Percentiles rank a stretch among this genome's conserved stretches.
Conservation (phyloP, 73 alveolate genomes). For the Uronychia binucleata region DNA sequence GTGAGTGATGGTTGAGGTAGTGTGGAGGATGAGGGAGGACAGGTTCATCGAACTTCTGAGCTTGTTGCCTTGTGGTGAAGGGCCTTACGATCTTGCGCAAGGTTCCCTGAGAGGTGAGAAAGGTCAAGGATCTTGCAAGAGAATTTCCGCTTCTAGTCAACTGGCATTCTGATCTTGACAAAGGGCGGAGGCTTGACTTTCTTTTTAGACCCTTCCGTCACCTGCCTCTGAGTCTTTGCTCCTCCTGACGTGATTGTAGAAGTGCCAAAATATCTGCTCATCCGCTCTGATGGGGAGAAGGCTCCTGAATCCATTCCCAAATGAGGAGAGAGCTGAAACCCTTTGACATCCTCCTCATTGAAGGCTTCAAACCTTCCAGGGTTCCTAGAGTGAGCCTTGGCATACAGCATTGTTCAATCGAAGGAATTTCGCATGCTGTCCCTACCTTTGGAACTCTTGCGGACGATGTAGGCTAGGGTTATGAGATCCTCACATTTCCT, state of each 20-base stretch:
- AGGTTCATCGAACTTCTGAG: neutral
- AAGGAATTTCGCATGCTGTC: too few relatives aligned
- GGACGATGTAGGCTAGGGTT: neutral
- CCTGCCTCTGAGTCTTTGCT: neutral
- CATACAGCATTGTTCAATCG: neutral
- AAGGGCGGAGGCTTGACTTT: neutral
- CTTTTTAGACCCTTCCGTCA: neutral
- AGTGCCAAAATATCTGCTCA: neutral
- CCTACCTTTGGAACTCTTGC: neutral
- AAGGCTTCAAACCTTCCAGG: neutral
- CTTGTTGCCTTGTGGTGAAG: neutral
- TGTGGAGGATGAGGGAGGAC: too few relatives aligned
- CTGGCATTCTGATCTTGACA: neutral
- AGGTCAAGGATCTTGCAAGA: neutral
- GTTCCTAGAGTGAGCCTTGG: neutral
- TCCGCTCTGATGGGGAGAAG: neutral
- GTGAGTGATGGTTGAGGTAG: too few relatives aligned
- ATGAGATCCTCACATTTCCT: too few relatives aligned
- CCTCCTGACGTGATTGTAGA: neutral
- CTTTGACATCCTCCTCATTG: neutral
- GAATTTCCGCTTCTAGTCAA: too few relatives aligned
- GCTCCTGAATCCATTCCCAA: neutral
- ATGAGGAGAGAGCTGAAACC: neutral
- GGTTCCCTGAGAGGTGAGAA: neutral
- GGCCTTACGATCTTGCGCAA: neutral